A percentile compares a stretch with the other conserved stretches of the same genome.
These are phyloP conservation scores for Tubosaeta sp. DNA, from an alignment of 768 basidiomycete species.

Conservation along the genomic window DNA sequence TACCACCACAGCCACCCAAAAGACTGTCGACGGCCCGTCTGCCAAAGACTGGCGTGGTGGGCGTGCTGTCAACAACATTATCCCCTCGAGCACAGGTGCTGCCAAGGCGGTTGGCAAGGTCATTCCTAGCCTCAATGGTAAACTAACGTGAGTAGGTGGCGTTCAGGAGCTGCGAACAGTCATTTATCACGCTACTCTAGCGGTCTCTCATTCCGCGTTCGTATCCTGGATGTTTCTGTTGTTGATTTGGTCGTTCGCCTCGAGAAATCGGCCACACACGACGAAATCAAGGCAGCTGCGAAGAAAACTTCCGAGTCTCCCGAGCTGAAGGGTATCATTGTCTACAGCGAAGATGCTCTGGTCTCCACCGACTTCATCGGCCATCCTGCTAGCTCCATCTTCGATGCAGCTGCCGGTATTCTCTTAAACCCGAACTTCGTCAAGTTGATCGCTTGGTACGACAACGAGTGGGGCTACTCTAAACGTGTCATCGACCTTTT, in stretches of 20 bases:
- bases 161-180: not conserved
- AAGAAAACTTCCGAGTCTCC: constrained; percentile 71
- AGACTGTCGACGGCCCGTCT: constrained; percentile 93
- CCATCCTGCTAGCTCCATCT: constrained; percentile 75
- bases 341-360: constrained; percentile 89
- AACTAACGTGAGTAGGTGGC: constrained; percentile 76
- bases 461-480: constrained; percentile 95
- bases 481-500: constrained; percentile 89
- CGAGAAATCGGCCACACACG: constrained; percentile 82
- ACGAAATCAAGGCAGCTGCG: constrained; percentile 83
- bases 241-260: constrained; percentile 95
- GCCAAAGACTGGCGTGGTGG: constrained; percentile 97
- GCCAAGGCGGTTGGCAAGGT: constrained; percentile 99
- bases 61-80: constrained; percentile 97
- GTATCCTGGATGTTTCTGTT: constrained; percentile 94
- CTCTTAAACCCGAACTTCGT: constrained; percentile 89
- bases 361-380: constrained; percentile 95
- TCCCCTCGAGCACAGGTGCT: constrained; percentile 97
- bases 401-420: constrained; percentile 93
- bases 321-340: constrained; percentile 66
- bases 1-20: constrained; percentile 93
- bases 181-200: constrained; percentile 32
- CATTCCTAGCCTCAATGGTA: constrained; percentile 94
- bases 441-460: constrained; percentile 96
- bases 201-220: constrained; percentile 96